Base-by-base conservation (phyloP, 2,329 filamentous ascomycete species). In the Phialophora verrucosa region DNA sequence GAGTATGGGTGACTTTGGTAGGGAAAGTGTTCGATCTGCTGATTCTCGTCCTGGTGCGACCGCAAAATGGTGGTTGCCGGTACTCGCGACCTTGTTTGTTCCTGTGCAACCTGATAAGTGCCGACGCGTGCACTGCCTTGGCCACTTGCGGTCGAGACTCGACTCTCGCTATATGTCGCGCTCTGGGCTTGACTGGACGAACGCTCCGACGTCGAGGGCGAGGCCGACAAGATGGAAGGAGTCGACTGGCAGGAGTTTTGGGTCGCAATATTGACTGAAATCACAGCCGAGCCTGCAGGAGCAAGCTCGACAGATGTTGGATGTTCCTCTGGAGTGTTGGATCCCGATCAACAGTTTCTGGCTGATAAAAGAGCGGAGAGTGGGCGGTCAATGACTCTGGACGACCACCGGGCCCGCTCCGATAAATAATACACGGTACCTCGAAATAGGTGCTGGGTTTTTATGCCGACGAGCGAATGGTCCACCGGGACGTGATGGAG, bases 241-340 rank as follows among this genome's bases (percentile, higher is more conserved):
- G 62, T 61, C 27, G 63, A 63, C 32, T 64, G 68, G 20, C 62
- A 61, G 44, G 55, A 63, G 29, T 49, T 68, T 51, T 27, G 68
- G 63, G 68, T 55, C 65, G 68, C 68, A 68, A 70, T 70, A 49
- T 66, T 70, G 68, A 63, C 65, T 56, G 68, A 63, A n/a, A 38
- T 12, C 55, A 63, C 38, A 55, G 27, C 63, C 68, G 68, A 70
- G 65, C 68, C 63, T 70, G 68, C 68, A 49, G 29, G 17, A 55
- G 68, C 68, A 70, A 70, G 68, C 65, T 68, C 68, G 68, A 67
- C 35, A 65, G 55, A 54, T 58, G 31, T 64, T 54, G 35, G 27
- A 32, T 47, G 32, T 42, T 27, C 42, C 60, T 60, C 61, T 49
- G 29, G 20, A 47, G 32, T 35, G 44, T 63, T 50, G 51, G 49